Base-by-base conservation (phyloP, 2,329 filamentous ascomycete genomes). In the Penicillium sp. region DNA sequence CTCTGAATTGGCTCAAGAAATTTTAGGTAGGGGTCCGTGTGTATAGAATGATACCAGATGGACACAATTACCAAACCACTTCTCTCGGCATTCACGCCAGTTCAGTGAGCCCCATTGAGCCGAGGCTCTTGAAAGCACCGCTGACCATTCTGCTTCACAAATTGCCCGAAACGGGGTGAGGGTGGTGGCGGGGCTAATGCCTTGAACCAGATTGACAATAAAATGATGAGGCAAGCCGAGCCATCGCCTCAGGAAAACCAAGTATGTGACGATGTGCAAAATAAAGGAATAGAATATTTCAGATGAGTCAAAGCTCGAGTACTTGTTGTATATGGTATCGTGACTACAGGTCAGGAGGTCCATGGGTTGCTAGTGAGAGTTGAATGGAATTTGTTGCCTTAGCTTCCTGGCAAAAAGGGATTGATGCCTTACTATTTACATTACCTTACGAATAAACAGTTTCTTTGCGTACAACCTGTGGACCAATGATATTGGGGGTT, bases 81-180 rank as follows among this genome's bases (percentile, higher is more conserved):
- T 38, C 31, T 23, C 36, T 47, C 23, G 52, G 17, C 13, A 19
- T 47, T 21, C 19, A 45, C 7, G 7, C 25, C 39, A 17, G 23
- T 25, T 31, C 41, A 27, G 33, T 41, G 17, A 41, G 21, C 8
- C 49, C 35, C 33, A n/a, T 29, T 45, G 15, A 15, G 19, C 36
- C 8, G 23, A n/a, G n/a, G 10, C 31, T 48, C 41, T 42, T n/a
- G 51, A 35, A 31, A 53, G 48, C 19, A 25, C 44, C 47, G 17
- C 21, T 23, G 36, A 19, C 49, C 44, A 60, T 36, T 53, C 17
- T 13, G 27, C 42, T 42, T 62, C 55, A 39, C 51, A 42, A 15
- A 23, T 8, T 39, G 36, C 50, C 61, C 58, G 56, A 50, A 62
- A 36, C 43, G 35, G 47, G 17, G 9, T 31, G 13, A 61, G 23